Evolutionary conservation across 2,329 filamentous ascomycete genomes (phyloP).

Genomic region (Trichoderma brevicompactum): DNA sequence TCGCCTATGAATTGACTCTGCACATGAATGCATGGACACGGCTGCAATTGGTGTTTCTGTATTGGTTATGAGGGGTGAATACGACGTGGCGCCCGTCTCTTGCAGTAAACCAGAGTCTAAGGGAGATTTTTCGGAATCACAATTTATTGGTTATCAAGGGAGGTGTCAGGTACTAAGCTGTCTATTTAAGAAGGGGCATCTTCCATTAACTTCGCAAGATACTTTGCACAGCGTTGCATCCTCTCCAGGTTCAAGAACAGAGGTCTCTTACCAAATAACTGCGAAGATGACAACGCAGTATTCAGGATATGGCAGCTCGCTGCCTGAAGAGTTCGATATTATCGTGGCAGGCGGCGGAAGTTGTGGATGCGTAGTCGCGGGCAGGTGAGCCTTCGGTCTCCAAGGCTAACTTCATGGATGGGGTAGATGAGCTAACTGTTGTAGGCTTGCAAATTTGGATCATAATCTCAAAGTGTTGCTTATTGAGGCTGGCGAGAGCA

Average conservation of each 20-base stretch:
- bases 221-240: not conserved
- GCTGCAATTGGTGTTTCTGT: not conserved
- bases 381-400: not conserved
- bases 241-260: not conserved
- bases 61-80: not conserved
- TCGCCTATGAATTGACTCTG: not conserved
- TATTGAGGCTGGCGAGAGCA: conserved; percentile 33
- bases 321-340: conserved; percentile 30
- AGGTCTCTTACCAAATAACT: not conserved
- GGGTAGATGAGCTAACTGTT: not conserved
- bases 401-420: not conserved
- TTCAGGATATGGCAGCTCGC: conserved; percentile 12
- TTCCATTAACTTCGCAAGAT: not conserved
- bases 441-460: conserved; percentile 31
- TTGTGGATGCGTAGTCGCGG: conserved; percentile 6
- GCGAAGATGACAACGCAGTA: conserved; percentile 14
- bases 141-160: not conserved
- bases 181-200: not conserved
- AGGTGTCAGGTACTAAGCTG: not conserved
- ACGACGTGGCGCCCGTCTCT: not conserved
- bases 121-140: not conserved
- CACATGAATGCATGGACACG: not conserved
- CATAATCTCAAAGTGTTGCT: conserved; percentile 32
- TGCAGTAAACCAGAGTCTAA: not conserved
- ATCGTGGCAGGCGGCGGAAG: conserved; percentile 34